Conservation (phyloP, 176 grass and related monocot species). For the Raddia guianensis region DNA sequence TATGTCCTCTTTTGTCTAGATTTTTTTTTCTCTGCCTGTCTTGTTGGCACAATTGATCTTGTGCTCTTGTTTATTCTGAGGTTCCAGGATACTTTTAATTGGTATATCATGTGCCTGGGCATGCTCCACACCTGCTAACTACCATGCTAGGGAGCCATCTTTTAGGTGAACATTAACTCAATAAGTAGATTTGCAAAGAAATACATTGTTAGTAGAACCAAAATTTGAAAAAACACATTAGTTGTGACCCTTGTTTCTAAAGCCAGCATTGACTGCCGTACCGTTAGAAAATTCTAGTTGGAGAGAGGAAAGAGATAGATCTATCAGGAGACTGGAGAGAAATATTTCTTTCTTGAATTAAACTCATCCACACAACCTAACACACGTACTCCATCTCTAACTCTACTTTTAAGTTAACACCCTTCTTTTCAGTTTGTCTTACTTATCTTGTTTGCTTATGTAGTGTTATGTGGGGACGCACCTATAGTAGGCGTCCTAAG, state of each 20-base stretch:
- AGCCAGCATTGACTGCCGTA: not conserved
- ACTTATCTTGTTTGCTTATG: no score
- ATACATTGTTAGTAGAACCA: not conserved
- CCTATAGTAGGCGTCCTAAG: no score
- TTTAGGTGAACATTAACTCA: not conserved
- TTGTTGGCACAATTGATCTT: not conserved
- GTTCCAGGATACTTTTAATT: not conserved
- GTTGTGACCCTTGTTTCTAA: not conserved
- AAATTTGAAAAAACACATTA: not conserved
- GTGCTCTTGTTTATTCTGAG: not conserved
- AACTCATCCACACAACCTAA: no score
- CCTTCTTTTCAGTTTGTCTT: no score
- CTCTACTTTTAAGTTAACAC: no score
- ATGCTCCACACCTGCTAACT: not conserved
- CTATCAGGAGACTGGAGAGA: no score
- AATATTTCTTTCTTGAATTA: no score
- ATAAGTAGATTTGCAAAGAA: slow-evolving; percentile 14
- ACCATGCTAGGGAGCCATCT: not conserved
- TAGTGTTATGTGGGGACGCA: no score
- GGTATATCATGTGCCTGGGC: not conserved
- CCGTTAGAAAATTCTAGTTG: not conserved
- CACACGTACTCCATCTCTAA: no score
- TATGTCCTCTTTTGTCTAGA: not conserved
- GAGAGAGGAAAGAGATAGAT: not conserved
- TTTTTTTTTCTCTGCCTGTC: not conserved